These are phyloP conservation scores for Alternaria viburni DNA, from an alignment of 2,329 filamentous ascomycete species.

Conservation along the genomic window DNA sequence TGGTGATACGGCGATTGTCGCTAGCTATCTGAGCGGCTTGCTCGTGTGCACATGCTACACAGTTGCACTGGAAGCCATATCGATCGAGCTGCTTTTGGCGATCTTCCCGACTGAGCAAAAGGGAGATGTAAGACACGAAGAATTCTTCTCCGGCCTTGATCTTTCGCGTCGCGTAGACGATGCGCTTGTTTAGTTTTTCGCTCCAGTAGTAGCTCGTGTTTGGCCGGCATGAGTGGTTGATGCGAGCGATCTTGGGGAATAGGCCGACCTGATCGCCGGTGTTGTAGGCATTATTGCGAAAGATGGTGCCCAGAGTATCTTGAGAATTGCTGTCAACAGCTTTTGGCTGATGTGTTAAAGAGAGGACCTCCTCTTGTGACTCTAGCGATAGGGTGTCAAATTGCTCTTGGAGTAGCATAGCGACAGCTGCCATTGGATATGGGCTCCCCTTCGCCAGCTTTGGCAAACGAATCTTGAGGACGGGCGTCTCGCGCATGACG, in stretches of 20 bases:
- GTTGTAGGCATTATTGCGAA: constrained; percentile 47
- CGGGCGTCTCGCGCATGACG: constrained; percentile 50
- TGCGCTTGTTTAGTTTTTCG: constrained; percentile 31
- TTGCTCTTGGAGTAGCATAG: constrained; percentile 25
- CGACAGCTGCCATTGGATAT: constrained; percentile 34
- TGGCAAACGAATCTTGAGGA: constrained; percentile 43
- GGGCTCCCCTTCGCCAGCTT: constrained; percentile 31
- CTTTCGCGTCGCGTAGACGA: constrained; percentile 46
- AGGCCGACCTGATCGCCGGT: constrained; percentile 39
- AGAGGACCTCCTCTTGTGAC: constrained; percentile 34
- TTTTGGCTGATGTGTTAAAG: constrained; percentile 33
- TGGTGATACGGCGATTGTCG: constrained; percentile 35
- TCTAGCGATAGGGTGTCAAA: constrained; percentile 31
- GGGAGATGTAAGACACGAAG: constrained; percentile 47
- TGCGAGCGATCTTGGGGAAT: constrained; percentile 45
- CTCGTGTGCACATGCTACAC: constrained; percentile 45
- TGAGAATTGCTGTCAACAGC: constrained; percentile 19
- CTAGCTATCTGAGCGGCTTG: constrained; percentile 23
- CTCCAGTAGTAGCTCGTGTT: constrained; percentile 50
- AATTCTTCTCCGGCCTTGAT: constrained; percentile 51
- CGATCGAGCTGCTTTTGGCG: constrained; percentile 41
- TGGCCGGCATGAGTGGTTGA: constrained; percentile 47
- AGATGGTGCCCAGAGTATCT: constrained; percentile 39
- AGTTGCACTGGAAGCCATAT: constrained; percentile 48
- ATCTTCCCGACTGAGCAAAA: constrained; percentile 37